Evolutionary conservation across 495 filamentous ascomycete species (phyloP).

Genomic region (Collariella sp.): DNA sequence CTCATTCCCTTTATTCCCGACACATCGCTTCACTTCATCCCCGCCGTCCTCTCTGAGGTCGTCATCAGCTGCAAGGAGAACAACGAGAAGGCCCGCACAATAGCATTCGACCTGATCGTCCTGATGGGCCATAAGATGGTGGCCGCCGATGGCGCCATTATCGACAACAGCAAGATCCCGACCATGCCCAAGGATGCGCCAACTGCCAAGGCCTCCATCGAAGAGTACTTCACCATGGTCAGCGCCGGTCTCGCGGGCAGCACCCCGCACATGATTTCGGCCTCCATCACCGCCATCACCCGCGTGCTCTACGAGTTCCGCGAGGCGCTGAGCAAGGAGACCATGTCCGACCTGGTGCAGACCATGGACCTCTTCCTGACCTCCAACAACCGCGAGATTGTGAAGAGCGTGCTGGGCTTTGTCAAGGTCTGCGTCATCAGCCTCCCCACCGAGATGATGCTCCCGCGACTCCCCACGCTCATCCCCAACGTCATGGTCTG

Average conservation of each 20-base stretch:
- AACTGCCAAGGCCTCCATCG: slow-evolving; percentile 65
- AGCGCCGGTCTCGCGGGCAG: slow-evolving; percentile 85
- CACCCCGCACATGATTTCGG: slow-evolving; percentile 91
- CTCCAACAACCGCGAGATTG: slow-evolving; percentile 91
- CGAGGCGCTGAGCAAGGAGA: slow-evolving; percentile 43
- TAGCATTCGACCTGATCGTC: slow-evolving; percentile 85
- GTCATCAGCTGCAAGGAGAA: slow-evolving; percentile 93
- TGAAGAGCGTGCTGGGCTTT: slow-evolving; percentile 85
- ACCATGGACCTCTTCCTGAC: slow-evolving; percentile 93
- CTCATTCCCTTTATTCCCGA: slow-evolving; percentile 68
- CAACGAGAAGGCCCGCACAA: slow-evolving; percentile 83
- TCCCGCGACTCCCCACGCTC: slow-evolving; percentile 60
- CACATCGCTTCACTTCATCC: slow-evolving; percentile 80
- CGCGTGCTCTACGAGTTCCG: slow-evolving; percentile 86
- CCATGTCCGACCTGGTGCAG: slow-evolving; percentile 69
- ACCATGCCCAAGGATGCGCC: slow-evolving; percentile 76
- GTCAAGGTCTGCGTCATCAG: slow-evolving; percentile 91
- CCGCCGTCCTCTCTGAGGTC: slow-evolving; percentile 81
- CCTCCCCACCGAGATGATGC: slow-evolving; percentile 65
- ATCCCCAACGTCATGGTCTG: slow-evolving; percentile 88
- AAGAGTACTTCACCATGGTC: slow-evolving; percentile 98
- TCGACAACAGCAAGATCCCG: slow-evolving; percentile 75
- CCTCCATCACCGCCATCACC: slow-evolving; percentile 84
- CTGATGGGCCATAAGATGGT: slow-evolving; percentile 75
- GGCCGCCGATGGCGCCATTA: slow-evolving; percentile 55